Evolutionary conservation across 805 yeast species (phyloP).

Genomic region (Spathaspora sp.): DNA sequence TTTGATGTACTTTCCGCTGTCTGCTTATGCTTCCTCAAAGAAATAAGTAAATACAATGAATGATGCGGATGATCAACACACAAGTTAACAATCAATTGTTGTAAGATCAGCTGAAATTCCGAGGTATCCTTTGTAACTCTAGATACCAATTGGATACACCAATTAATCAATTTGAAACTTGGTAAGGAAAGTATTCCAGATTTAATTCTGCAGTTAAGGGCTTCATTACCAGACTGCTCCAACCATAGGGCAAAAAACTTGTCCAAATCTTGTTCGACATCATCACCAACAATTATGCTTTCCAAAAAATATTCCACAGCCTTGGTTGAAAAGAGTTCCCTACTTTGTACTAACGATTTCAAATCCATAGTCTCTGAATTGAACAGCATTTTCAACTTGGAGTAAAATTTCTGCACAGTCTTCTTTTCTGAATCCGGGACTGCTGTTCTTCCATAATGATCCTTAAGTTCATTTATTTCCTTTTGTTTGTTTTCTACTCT

Average conservation of each 20-base stretch:
- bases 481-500: slow-evolving; percentile 38
- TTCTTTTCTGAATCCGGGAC: slow-evolving; percentile 45
- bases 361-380: slow-evolving; percentile 48
- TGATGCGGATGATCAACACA: slow-evolving; percentile 69
- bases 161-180: slow-evolving; percentile 60
- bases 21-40: slow-evolving; percentile 46
- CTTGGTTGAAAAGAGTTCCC: slow-evolving; percentile 42
- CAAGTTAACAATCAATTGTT: slow-evolving; percentile 42
- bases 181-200: slow-evolving; percentile 44
- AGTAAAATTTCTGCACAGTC: slow-evolving; percentile 50
- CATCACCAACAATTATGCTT: slow-evolving; percentile 44
- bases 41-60: slow-evolving; percentile 58
- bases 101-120: slow-evolving; percentile 54
- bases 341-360: slow-evolving; percentile 31
- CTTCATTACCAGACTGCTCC: slow-evolving; percentile 46
- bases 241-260: slow-evolving; percentile 84
- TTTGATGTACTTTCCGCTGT: slow-evolving; percentile 22
- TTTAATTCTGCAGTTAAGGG: slow-evolving; percentile 41
- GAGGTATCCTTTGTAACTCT: slow-evolving; percentile 49
- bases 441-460: slow-evolving; percentile 36
- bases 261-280: slow-evolving; percentile 54
- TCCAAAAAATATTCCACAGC: slow-evolving; percentile 60
- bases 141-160: slow-evolving; percentile 82
- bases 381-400: slow-evolving; percentile 46
- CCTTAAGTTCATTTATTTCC: slow-evolving; percentile 50